A percentile compares a stretch with the other conserved stretches of the same genome.
Evolutionary conservation across 2,329 filamentous ascomycete species (phyloP).

Genomic region (Myriosclerotinia duriaeana): DNA sequence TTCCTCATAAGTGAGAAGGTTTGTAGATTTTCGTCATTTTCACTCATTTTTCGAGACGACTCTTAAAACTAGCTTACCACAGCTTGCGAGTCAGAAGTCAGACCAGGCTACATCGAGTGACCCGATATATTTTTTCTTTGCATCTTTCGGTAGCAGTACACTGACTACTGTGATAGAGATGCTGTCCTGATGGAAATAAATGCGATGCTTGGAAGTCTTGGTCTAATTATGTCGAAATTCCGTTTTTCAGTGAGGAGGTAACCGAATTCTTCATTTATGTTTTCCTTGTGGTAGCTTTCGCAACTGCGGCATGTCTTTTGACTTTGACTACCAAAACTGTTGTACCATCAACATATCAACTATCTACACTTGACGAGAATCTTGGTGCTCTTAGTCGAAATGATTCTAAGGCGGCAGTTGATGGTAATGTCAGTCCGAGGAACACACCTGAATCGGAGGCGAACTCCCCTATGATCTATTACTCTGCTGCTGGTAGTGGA

Average conservation of each 20-base stretch:
- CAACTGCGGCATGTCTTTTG: conserved; percentile 71
- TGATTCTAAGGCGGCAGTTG: conserved; percentile 42
- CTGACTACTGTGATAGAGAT: conserved; percentile 44
- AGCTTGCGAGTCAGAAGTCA: neutral
- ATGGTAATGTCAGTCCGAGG: conserved; percentile 47
- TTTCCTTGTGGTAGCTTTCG: conserved; percentile 65
- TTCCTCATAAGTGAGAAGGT: conserved; percentile 76
- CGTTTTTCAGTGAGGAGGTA: conserved; percentile 49
- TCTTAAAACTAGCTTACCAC: neutral
- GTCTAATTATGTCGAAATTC: conserved; percentile 47
- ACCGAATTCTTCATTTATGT: conserved; percentile 80
- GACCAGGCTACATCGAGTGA: neutral
- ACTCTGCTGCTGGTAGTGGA: conserved; percentile 91
- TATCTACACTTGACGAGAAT: conserved; percentile 91
- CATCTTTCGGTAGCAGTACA: neutral
- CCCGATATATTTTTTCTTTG: neutral
- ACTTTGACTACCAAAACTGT: conserved; percentile 91
- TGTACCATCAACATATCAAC: conserved; percentile 81
- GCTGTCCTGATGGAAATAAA: conserved; percentile 55
- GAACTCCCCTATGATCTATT: conserved; percentile 81
- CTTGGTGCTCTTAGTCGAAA: conserved; percentile 64
- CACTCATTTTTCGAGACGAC: neutral
- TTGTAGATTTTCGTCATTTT: conserved; percentile 30
- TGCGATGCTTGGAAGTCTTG: conserved; percentile 64
- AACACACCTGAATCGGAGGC: conserved; percentile 28